Percentiles rank a stretch among this genome's conserved stretches.
phyloP scores from a whole-genome alignment of 352 stramenopile species.

The Lagenidium giganteum region DNA sequence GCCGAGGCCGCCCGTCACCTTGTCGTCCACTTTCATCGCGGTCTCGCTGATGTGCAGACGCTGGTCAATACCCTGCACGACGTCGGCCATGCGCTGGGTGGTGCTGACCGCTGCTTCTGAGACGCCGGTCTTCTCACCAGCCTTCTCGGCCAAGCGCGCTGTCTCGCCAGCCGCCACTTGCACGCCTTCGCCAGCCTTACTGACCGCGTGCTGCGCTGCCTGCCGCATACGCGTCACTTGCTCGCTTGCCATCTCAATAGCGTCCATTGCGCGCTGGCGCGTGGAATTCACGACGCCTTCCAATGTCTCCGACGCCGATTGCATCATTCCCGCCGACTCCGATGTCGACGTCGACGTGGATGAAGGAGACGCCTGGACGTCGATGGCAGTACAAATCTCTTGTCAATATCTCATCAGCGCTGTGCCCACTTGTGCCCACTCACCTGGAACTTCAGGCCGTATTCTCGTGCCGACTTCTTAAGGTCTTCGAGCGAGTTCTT shows the following conservation, averaged over 20 bases:
- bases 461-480: slow-evolving; percentile 37
- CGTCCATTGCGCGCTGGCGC: slow-evolving; percentile 50
- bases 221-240: slow-evolving; percentile 38
- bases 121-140: slow-evolving; percentile 50
- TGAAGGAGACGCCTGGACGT: not conserved
- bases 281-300: slow-evolving; percentile 45
- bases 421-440: no score
- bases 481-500: slow-evolving; percentile 36
- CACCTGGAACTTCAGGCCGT: slow-evolving; percentile 53
- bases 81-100: slow-evolving; percentile 31
- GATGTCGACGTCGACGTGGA: not conserved
- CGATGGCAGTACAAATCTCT: slow-evolving; percentile 8
- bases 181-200: slow-evolving; percentile 10
- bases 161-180: slow-evolving; percentile 41
- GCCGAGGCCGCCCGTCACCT: slow-evolving; percentile 58
- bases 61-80: slow-evolving; percentile 43
- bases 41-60: slow-evolving; percentile 49
- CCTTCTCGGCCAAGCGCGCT: slow-evolving; percentile 33
- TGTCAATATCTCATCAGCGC: no score
- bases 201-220: slow-evolving; percentile 30
- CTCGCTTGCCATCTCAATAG: slow-evolving; percentile 49
- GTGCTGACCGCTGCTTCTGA: slow-evolving; percentile 21
- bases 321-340: not conserved
- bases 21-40: slow-evolving; percentile 49
- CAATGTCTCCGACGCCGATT: slow-evolving; percentile 15